These are phyloP conservation scores for Fraxinus sp. DNA, from an alignment of 305 asterid species.

Conservation along the genomic window DNA sequence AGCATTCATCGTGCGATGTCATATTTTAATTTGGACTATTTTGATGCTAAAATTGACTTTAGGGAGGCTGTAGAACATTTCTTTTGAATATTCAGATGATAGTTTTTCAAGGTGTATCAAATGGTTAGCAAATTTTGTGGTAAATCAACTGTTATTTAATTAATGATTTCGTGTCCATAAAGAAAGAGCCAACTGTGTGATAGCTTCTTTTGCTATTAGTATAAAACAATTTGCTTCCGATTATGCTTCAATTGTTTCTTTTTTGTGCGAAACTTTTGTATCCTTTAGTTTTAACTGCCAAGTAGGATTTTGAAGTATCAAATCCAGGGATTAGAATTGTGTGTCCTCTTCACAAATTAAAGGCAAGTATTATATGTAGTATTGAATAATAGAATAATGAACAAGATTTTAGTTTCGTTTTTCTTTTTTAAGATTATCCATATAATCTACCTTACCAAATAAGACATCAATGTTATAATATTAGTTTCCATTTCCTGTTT, in stretches of 20 bases:
- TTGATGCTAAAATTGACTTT: not conserved
- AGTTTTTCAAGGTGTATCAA: not conserved
- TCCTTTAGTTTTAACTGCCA: not conserved
- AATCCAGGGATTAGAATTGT: not conserved
- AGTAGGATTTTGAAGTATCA: not conserved
- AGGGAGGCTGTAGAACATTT: not conserved
- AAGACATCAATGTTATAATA: too few species aligned
- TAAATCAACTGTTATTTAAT: not conserved
- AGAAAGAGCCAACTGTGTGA: not conserved
- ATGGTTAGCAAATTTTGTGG: not conserved
- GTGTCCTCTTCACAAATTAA: not conserved
- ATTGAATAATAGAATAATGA: not conserved
- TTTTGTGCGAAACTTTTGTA: not conserved
- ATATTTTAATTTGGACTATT: not conserved
- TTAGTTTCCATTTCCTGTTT: not conserved
- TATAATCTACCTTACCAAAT: not conserved
- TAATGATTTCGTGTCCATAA: not conserved
- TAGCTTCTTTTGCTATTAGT: not conserved
- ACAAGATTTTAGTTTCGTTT: not conserved
- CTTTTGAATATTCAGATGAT: not conserved
- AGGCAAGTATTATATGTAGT: not conserved
- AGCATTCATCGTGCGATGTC: not conserved
- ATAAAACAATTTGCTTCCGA: not conserved
- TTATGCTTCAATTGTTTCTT: not conserved
- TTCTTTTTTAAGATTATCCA: not conserved